Percentiles rank a stretch among this genome's conserved stretches.
phyloP scores from a whole-genome alignment of 1,139 yeast genomes.

The Suzukiozyma palmioleophila region DNA sequence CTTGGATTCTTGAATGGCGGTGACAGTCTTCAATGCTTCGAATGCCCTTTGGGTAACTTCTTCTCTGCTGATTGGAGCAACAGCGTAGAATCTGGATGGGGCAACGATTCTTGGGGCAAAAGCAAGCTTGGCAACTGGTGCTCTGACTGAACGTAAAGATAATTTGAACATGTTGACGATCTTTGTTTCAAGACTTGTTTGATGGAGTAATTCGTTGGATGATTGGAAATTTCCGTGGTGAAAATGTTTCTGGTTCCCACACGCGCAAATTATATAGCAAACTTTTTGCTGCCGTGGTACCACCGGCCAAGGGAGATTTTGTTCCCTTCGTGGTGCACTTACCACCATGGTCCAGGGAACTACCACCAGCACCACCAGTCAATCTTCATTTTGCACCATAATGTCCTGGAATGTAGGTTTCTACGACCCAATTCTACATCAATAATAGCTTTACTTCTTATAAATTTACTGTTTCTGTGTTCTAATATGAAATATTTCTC shows the following conservation, averaged over 20 bases:
- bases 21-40: slow-evolving; percentile 49
- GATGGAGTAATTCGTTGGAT: neutral
- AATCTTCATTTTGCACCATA: too few species aligned
- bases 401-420: too few species aligned
- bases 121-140: slow-evolving; percentile 28
- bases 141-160: slow-evolving; percentile 37
- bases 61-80: slow-evolving; percentile 43
- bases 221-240: neutral
- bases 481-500: too few species aligned
- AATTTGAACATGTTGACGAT: slow-evolving; percentile 31
- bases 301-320: too few species aligned
- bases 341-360: too few species aligned
- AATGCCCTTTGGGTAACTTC: slow-evolving; percentile 46
- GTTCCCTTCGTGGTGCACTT: too few species aligned
- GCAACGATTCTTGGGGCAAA: slow-evolving; percentile 19
- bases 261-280: too few species aligned
- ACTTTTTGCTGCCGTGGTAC: too few species aligned
- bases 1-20: slow-evolving; percentile 47
- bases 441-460: too few species aligned
- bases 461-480: neutral
- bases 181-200: neutral
- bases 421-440: too few species aligned
- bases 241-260: too few species aligned
- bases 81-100: slow-evolving; percentile 45
- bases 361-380: too few species aligned